Evolutionary conservation across 202 grass and related monocot species (phyloP).

Genomic region (Elaeis oleifera): DNA sequence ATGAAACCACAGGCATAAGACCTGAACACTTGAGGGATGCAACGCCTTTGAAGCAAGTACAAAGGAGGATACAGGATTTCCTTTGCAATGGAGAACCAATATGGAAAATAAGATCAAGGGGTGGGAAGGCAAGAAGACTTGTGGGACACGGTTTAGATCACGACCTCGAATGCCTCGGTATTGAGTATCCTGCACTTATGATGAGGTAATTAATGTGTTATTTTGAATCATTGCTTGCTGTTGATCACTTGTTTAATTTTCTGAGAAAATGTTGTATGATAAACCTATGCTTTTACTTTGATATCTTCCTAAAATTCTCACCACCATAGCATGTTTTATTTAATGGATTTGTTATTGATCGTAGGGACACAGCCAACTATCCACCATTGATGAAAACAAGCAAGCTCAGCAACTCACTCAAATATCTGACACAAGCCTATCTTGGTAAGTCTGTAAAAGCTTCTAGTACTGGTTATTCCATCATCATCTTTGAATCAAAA

Average conservation of each 20-base stretch:
- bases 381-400: conserved; percentile 90
- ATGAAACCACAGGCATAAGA: conserved; percentile 71
- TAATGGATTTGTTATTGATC: neutral
- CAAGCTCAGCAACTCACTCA: conserved; percentile 84
- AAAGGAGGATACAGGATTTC: conserved; percentile 69
- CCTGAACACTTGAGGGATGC: conserved; percentile 57
- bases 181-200: conserved; percentile 69
- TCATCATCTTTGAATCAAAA: too few species aligned
- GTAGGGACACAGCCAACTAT: conserved; percentile 72
- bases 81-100: conserved; percentile 42
- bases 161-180: conserved; percentile 63
- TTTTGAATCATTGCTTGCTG: too few species aligned
- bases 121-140: conserved; percentile 39
- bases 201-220: conserved; percentile 43
- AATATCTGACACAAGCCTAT: conserved; percentile 80
- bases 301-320: too few species aligned
- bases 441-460: conserved; percentile 45
- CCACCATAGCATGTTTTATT: too few species aligned
- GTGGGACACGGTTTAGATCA: conserved; percentile 65
- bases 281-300: too few species aligned
- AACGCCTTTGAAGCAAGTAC: conserved; percentile 57
- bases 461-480: neutral
- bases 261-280: too few species aligned
- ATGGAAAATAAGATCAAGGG: too few species aligned
- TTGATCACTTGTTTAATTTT: too few species aligned